These are phyloP conservation scores for Chaetoscypha palmicola DNA, from an alignment of 2,329 filamentous ascomycete genomes.

Conservation along the genomic window DNA sequence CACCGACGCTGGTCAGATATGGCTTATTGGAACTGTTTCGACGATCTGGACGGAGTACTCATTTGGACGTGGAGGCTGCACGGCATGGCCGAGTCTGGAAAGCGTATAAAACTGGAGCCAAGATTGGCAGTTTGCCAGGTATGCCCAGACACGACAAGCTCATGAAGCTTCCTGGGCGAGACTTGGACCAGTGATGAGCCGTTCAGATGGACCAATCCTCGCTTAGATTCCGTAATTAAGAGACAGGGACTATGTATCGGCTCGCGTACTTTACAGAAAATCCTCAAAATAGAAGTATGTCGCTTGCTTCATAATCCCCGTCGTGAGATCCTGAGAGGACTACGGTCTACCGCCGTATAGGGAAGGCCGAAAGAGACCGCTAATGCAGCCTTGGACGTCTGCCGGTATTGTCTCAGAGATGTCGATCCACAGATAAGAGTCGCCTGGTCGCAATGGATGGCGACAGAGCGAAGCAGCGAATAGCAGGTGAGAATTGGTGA, in stretches of 20 bases:
- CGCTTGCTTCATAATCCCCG: too few relatives aligned
- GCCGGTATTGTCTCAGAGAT: not conserved
- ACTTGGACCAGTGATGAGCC: too few relatives aligned
- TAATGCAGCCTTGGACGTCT: not conserved
- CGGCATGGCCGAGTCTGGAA: constrained; percentile 3
- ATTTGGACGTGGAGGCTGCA: not conserved
- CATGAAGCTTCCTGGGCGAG: constrained; percentile 14
- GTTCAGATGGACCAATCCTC: too few relatives aligned
- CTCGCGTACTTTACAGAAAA: too few relatives aligned
- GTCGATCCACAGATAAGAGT: constrained; percentile 21
- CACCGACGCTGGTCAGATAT: not conserved
- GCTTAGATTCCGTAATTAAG: too few relatives aligned
- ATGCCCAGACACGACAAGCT: constrained; percentile 6
- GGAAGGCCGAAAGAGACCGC: too few relatives aligned
- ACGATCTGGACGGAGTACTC: constrained; percentile 1
- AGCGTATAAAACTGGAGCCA: not conserved
- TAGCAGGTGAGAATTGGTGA: not conserved
- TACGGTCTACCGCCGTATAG: too few relatives aligned
- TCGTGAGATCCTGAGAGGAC: too few relatives aligned
- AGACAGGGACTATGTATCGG: too few relatives aligned
- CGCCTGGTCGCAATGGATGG: not conserved
- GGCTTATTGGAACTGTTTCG: not conserved
- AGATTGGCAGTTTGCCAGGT: not conserved
- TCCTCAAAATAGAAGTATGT: too few relatives aligned
- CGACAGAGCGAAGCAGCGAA: not conserved